phyloP scores from a whole-genome alignment of 352 stramenopile species.

The Globisporangium splendens region DNA sequence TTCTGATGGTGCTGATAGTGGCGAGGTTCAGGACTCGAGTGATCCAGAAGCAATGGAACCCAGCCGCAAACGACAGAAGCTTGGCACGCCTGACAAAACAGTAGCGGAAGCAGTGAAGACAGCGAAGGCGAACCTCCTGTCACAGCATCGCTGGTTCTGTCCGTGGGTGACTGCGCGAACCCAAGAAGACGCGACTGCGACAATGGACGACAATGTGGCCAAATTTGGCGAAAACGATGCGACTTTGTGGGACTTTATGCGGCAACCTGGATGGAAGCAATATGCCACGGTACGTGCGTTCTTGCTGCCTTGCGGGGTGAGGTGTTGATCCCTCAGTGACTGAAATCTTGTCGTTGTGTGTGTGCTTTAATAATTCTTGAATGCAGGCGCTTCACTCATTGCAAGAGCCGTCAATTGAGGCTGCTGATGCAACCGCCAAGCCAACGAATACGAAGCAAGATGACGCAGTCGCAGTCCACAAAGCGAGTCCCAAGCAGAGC shows the following conservation, averaged over 20 bases:
- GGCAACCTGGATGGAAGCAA: conserved; percentile 28
- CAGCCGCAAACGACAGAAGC: conserved; percentile 32
- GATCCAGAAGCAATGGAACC: conserved; percentile 11
- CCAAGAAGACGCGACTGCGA: conserved; percentile 3
- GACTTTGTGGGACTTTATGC: conserved; percentile 19
- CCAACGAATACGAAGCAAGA: neutral
- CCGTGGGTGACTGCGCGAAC: conserved; percentile 32
- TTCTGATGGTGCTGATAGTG: neutral
- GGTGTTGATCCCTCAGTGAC: too few relatives aligned
- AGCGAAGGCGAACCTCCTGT: conserved; percentile 15
- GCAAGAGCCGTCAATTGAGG: neutral
- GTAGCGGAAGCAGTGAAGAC: too few relatives aligned
- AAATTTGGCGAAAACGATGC: conserved; percentile 14
- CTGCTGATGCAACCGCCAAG: neutral
- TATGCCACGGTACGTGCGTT: conserved; percentile 17
- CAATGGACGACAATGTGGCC: conserved; percentile 6
- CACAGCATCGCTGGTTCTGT: conserved; percentile 59
- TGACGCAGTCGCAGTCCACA: neutral
- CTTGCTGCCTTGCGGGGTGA: neutral
- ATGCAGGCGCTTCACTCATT: neutral
- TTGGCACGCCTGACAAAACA: neutral
- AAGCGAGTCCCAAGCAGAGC: conserved; percentile 1
- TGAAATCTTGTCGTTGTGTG: too few relatives aligned
- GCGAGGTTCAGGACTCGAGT: neutral
- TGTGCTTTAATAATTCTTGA: too few relatives aligned